phyloP scores from a whole-genome alignment of 805 yeast species.

The Starmerella geochares region DNA sequence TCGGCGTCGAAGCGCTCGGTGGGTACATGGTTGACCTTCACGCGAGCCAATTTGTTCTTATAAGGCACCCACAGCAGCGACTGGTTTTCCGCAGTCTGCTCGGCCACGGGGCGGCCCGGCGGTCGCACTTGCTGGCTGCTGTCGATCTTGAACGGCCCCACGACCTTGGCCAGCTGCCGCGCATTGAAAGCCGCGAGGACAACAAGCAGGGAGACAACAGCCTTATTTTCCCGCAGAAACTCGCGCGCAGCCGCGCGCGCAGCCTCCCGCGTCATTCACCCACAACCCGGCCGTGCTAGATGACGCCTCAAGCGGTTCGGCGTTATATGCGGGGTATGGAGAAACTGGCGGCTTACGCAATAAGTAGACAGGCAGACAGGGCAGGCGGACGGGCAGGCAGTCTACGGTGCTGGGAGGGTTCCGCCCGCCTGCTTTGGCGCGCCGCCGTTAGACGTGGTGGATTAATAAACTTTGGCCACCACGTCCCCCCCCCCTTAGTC shows the following conservation, averaged over 20 bases:
- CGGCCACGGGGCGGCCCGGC: neutral
- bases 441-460: too few species aligned
- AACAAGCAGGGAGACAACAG: slow-evolving; percentile 1
- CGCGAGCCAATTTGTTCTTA: slow-evolving; percentile 9
- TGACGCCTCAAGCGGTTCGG: neutral
- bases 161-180: slow-evolving; percentile 2
- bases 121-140: neutral
- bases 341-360: neutral
- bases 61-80: slow-evolving; percentile 22
- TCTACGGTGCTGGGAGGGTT: too few species aligned
- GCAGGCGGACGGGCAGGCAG: too few species aligned
- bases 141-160: neutral
- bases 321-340: neutral
- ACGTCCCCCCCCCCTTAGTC: too few species aligned
- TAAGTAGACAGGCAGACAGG: too few species aligned
- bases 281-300: too few species aligned
- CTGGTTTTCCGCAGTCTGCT: neutral
- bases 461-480: too few species aligned
- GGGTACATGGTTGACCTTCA: slow-evolving; percentile 11
- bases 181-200: slow-evolving; percentile 2
- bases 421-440: too few species aligned
- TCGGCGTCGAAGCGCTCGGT: slow-evolving; percentile 20
- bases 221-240: slow-evolving; percentile 3
- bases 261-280: neutral
- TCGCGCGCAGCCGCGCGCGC: slow-evolving; percentile 4